Evolutionary conservation across 129 eudicot genomes (phyloP).

Genomic region (Arctium lappa): DNA sequence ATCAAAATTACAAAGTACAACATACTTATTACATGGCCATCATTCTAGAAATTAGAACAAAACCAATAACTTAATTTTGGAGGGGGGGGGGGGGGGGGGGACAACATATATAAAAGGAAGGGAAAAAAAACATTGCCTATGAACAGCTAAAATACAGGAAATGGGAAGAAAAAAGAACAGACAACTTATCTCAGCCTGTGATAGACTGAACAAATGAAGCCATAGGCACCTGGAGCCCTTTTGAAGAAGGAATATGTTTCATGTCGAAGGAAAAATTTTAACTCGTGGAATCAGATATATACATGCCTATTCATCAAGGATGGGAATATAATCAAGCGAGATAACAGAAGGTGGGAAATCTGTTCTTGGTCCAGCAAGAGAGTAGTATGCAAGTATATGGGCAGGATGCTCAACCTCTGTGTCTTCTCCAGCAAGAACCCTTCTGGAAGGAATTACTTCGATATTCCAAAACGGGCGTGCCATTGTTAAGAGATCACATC

Average conservation of each 20-base stretch:
- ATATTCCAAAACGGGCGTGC: constrained; percentile 86
- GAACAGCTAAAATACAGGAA: not conserved
- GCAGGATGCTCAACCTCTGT: constrained; percentile 60
- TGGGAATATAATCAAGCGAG: constrained; percentile 36
- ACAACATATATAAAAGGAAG: not conserved
- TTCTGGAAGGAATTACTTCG: constrained; percentile 78
- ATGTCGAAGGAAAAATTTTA: not conserved
- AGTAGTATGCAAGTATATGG: constrained; percentile 80
- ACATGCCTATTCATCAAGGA: constrained; percentile 26
- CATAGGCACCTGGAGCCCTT: not conserved
- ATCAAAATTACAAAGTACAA: constrained; percentile 21
- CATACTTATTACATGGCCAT: constrained; percentile 30
- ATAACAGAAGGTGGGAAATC: constrained; percentile 67
- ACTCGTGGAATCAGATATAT: not conserved
- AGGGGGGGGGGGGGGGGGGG: not conserved
- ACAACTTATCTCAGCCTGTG: not conserved
- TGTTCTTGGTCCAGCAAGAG: constrained; percentile 84
- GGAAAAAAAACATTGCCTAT: not conserved
- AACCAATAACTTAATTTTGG: constrained; percentile 5
- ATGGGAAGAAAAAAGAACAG: not conserved
- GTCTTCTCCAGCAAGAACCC: constrained; percentile 34
- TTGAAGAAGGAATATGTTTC: not conserved
- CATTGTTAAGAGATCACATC: constrained; percentile 57
- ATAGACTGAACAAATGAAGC: not conserved
- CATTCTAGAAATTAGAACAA: constrained; percentile 11